Percentiles rank a stretch among this genome's conserved stretches.
phyloP scores from a whole-genome alignment of 257 asterid species.

The Dorcoceras hygrometricum region DNA sequence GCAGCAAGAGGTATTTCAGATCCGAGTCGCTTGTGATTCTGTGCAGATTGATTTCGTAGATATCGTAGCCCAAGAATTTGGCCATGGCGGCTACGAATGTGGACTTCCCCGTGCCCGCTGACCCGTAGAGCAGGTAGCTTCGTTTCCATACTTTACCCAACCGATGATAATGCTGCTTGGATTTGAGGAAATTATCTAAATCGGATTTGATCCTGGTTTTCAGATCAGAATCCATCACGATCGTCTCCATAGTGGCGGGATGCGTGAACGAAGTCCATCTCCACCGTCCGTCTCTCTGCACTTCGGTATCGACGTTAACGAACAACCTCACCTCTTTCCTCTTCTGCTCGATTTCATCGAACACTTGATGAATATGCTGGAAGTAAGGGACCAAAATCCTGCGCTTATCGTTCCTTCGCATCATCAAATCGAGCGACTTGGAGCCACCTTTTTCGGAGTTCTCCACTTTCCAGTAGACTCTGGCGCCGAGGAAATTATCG shows the following conservation, averaged over 20 bases:
- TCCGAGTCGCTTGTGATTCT: slow-evolving; percentile 65
- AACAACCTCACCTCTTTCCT: slow-evolving; percentile 58
- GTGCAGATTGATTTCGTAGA: slow-evolving; percentile 71
- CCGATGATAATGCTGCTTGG: slow-evolving; percentile 76
- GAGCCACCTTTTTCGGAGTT: slow-evolving; percentile 28
- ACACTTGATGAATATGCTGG: slow-evolving; percentile 61
- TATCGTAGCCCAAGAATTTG: slow-evolving; percentile 58
- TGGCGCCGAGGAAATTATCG: slow-evolving; percentile 73
- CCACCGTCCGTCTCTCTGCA: slow-evolving; percentile 67
- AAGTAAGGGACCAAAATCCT: slow-evolving; percentile 63
- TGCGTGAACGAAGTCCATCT: slow-evolving; percentile 63
- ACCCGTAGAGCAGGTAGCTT: slow-evolving; percentile 75
- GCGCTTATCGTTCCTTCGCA: slow-evolving; percentile 66
- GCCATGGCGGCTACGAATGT: slow-evolving; percentile 82
- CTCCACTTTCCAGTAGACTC: slow-evolving; percentile 60
- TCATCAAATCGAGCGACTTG: slow-evolving; percentile 52
- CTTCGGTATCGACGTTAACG: slow-evolving; percentile 53
- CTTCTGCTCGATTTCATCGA: slow-evolving; percentile 72
- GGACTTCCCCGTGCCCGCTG: slow-evolving; percentile 85
- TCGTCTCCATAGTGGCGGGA: slow-evolving; percentile 83
- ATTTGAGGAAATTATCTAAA: slow-evolving; percentile 60
- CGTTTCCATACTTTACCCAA: slow-evolving; percentile 93
- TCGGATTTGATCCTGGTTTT: slow-evolving; percentile 71
- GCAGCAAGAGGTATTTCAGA: slow-evolving; percentile 60
- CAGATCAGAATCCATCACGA: slow-evolving; percentile 85